Evolutionary conservation across 352 stramenopile genomes (phyloP).

Genomic region (Phytophthora melonis): DNA sequence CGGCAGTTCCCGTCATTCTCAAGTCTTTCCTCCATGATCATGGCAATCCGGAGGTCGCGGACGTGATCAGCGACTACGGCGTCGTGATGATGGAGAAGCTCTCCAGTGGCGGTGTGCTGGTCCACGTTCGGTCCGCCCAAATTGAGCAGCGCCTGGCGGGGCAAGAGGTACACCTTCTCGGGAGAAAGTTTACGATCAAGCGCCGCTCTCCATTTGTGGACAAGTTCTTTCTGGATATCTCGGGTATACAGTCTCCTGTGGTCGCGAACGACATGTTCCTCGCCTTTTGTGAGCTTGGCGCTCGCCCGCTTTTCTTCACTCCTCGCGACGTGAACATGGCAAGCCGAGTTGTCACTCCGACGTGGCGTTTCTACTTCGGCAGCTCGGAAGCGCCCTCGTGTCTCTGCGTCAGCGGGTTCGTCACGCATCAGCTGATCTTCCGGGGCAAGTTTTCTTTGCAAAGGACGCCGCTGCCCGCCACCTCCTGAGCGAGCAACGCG

Average conservation of each 20-base stretch:
- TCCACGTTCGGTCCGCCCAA: background rate
- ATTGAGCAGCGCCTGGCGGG: background rate
- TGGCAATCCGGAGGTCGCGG: background rate
- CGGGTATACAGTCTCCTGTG: background rate
- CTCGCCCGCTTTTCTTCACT: background rate
- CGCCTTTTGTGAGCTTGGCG: background rate
- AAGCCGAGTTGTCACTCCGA: background rate
- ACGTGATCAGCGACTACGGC: background rate
- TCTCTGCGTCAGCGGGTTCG: background rate
- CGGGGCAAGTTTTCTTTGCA: background rate
- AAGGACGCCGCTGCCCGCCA: background rate
- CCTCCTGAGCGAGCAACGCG: no score
- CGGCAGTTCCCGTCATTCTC: background rate
- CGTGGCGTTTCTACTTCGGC: conserved; percentile 3
- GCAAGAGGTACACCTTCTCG: conserved; percentile 1
- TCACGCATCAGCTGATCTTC: conserved; percentile 6
- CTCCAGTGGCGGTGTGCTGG: background rate
- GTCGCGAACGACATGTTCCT: background rate
- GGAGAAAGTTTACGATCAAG: conserved; percentile 5
- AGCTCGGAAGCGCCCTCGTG: background rate
- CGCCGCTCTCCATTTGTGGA: background rate
- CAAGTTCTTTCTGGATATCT: conserved; percentile 14
- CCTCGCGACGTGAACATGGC: conserved; percentile 9
- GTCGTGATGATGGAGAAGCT: no score
- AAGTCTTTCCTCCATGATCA: conserved; percentile 3